Conservation (phyloP, 2,329 filamentous ascomycete species). For the Stemphylium beticola region DNA sequence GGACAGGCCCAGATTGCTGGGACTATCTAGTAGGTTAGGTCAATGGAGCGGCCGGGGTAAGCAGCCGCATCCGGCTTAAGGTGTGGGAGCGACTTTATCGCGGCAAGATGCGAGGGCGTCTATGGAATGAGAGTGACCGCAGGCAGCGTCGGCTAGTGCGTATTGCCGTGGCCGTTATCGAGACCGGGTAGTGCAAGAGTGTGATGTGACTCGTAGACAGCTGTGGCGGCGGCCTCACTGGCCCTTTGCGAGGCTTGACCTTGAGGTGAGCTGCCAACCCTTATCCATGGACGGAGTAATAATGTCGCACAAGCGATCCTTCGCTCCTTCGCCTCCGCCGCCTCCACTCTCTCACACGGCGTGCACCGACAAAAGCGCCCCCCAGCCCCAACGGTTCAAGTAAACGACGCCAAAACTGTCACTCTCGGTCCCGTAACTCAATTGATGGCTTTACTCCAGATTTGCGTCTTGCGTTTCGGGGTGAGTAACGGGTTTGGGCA, state of each 20-base stretch:
- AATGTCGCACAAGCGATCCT: not conserved
- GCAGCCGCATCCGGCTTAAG: conserved; percentile 14
- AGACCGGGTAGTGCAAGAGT: not conserved
- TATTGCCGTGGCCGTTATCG: not conserved
- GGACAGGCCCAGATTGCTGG: conserved; percentile 15
- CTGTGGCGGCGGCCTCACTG: too few species aligned
- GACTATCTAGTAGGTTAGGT: conserved; percentile 5
- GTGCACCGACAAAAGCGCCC: conserved; percentile 2
- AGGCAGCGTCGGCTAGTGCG: conserved; percentile 1
- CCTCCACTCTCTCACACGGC: conserved; percentile 2
- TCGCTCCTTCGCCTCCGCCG: conserved; percentile 3
- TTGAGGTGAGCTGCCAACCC: too few species aligned
- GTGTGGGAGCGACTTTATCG: conserved; percentile 10
- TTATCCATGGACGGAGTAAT: too few species aligned
- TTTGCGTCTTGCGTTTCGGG: conserved; percentile 12
- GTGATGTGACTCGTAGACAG: too few species aligned
- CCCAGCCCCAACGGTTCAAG: conserved; percentile 3
- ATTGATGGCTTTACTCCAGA: conserved; percentile 12
- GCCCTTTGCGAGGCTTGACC: too few species aligned
- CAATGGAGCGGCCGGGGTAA: conserved; percentile 7
- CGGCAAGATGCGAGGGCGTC: too few species aligned
- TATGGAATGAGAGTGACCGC: too few species aligned
- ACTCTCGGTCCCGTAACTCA: conserved; percentile 7
- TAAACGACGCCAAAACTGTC: conserved; percentile 5
- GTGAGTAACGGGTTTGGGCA: conserved; percentile 4